These are phyloP conservation scores for Ascochyta rabiei DNA, from an alignment of 2,329 filamentous ascomycete species.

Conservation along the genomic window DNA sequence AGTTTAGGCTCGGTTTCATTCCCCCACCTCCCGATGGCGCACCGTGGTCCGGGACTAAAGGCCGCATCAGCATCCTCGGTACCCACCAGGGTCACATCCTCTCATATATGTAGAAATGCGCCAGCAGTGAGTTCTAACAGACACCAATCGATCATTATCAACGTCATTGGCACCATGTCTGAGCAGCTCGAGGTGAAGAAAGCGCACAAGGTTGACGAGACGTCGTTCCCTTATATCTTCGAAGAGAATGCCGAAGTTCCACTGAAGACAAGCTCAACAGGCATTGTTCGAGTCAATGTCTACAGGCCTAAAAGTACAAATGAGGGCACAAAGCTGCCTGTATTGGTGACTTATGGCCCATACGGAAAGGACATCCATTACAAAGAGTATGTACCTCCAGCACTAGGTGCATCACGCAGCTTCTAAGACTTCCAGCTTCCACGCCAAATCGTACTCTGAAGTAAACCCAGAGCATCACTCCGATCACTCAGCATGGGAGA, in stretches of 20 bases:
- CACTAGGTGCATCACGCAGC: not conserved
- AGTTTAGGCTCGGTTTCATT: not conserved
- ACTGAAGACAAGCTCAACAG: slow-evolving; percentile 47
- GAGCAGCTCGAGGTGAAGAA: slow-evolving; percentile 40
- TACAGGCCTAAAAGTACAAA: slow-evolving; percentile 55
- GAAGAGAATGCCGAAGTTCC: slow-evolving; percentile 57
- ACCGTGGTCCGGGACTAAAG: slow-evolving; percentile 3
- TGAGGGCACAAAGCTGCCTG: slow-evolving; percentile 55
- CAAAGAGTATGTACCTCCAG: slow-evolving; percentile 47
- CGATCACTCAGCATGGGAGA: slow-evolving; percentile 54
- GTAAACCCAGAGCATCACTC: slow-evolving; percentile 44
- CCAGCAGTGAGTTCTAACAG: not conserved
- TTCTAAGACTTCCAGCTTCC: slow-evolving; percentile 50
- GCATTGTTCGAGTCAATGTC: slow-evolving; percentile 58
- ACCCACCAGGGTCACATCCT: slow-evolving; percentile 15
- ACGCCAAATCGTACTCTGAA: slow-evolving; percentile 55
- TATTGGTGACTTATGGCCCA: slow-evolving; percentile 73
- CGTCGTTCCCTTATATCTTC: slow-evolving; percentile 54
- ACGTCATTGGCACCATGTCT: slow-evolving; percentile 25
- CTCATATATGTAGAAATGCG: slow-evolving; percentile 25
- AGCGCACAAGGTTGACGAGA: slow-evolving; percentile 40
- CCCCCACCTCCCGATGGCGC: slow-evolving; percentile 30
- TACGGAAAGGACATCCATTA: slow-evolving; percentile 77
- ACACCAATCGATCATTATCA: not conserved
- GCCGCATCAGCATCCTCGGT: slow-evolving; percentile 4